A percentile compares a stretch with the other conserved stretches of the same genome.
Conservation (phyloP, 169 alveolate species). For the Cryptosporidium baileyi region DNA sequence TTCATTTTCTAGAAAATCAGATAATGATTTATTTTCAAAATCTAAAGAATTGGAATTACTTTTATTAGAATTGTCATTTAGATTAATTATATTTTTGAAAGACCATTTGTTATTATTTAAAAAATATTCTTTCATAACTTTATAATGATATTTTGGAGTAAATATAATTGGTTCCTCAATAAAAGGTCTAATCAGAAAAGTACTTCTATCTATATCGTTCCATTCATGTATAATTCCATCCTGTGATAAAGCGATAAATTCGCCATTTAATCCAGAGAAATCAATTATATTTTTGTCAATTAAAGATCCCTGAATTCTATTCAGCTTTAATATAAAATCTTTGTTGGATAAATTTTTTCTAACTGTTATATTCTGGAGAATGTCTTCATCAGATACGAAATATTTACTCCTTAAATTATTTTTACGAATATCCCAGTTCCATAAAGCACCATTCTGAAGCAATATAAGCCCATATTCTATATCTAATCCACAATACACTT, state of each 20-base stretch:
- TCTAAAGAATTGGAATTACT: background rate
- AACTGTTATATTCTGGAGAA: background rate
- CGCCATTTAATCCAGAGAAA: constrained; percentile 56
- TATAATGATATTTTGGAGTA: constrained; percentile 13
- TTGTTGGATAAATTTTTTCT: background rate
- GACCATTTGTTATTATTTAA: background rate
- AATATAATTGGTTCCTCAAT: constrained; percentile 24
- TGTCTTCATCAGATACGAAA: background rate
- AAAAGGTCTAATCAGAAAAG: constrained; percentile 18
- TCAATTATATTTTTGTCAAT: constrained; percentile 32
- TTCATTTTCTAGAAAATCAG: constrained; percentile 1
- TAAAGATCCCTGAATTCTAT: constrained; percentile 12
- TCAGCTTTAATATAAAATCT: background rate
- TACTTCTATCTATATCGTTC: constrained; percentile 30
- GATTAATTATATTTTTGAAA: background rate
- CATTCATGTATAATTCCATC: constrained; percentile 60
- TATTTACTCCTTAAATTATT: background rate
- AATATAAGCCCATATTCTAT: constrained; percentile 31
- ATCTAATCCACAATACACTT: constrained; percentile 37
- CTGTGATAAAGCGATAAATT: constrained; percentile 35
- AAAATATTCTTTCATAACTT: background rate
- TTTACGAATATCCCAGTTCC: constrained; percentile 31
- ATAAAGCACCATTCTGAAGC: constrained; percentile 41
- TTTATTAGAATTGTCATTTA: background rate
- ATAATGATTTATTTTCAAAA: background rate